A percentile compares a stretch with the other conserved stretches of the same genome.
These are phyloP conservation scores for Psidium guajava DNA, from an alignment of 345 rosid species.

Conservation along the genomic window DNA sequence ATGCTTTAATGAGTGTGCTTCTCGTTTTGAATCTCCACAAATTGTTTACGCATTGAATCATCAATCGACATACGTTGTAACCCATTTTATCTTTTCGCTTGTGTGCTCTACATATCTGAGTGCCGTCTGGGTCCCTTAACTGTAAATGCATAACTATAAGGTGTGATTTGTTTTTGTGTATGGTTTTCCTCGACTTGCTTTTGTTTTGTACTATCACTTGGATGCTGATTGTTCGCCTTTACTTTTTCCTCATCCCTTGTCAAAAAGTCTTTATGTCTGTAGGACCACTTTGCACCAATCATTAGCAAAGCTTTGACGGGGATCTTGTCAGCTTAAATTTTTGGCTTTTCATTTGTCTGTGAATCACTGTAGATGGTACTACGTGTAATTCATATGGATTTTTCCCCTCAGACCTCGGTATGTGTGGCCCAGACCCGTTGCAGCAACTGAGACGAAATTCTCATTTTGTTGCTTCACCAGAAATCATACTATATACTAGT, in stretches of 20 bases:
- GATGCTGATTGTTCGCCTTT: background rate
- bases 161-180: background rate
- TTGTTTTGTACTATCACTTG: background rate
- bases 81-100: background rate
- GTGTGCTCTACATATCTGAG: background rate
- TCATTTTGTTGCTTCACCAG: background rate
- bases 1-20: background rate
- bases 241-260: background rate
- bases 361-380: background rate
- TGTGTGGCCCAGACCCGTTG: background rate
- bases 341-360: background rate
- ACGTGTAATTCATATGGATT: background rate
- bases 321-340: background rate
- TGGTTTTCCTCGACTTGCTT: background rate
- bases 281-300: background rate
- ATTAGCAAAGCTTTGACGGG: background rate
- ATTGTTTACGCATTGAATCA: background rate
- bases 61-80: background rate
- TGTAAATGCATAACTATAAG: background rate
- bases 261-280: background rate
- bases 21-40: background rate
- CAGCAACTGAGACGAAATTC: background rate
- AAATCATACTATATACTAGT: background rate
- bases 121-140: background rate
- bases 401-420: background rate